These are phyloP conservation scores for Chaetomidium leptoderma DNA, from an alignment of 495 filamentous ascomycete species.

Conservation along the genomic window DNA sequence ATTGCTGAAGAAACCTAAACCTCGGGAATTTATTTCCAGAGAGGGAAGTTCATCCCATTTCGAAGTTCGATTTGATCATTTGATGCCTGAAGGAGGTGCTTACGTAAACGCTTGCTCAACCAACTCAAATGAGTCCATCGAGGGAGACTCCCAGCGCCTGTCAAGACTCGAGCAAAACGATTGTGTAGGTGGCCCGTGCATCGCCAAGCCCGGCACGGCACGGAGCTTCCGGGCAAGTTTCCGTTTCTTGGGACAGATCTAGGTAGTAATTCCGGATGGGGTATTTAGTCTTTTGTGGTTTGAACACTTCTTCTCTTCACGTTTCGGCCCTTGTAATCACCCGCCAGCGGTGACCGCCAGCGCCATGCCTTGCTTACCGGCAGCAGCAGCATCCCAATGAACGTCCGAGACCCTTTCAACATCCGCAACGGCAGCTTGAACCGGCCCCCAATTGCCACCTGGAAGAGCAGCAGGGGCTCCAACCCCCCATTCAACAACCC, in stretches of 20 bases:
- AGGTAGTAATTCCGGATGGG: background rate
- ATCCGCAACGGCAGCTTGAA: conserved; percentile 14
- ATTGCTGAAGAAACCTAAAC: no score
- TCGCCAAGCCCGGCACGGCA: background rate
- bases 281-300: no score
- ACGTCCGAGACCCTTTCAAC: conserved; percentile 24
- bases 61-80: no score
- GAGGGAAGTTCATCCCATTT: no score
- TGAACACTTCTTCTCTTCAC: no score
- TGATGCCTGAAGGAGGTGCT: no score
- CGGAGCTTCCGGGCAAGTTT: background rate
- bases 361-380: conserved; percentile 11
- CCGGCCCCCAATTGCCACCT: conserved; percentile 16
- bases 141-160: no score
- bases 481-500: conserved; percentile 3
- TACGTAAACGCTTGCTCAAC: no score
- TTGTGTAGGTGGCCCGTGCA: background rate
- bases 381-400: conserved; percentile 12
- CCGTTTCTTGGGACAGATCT: conserved; percentile 1
- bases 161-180: no score
- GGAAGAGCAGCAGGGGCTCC: conserved; percentile 16
- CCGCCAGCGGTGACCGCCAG: background rate
- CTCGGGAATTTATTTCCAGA: no score
- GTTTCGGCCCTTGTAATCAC: background rate
- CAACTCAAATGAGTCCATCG: no score